Evolutionary conservation across 306 rosid genomes (phyloP).

Genomic region (Crotalaria pallida): DNA sequence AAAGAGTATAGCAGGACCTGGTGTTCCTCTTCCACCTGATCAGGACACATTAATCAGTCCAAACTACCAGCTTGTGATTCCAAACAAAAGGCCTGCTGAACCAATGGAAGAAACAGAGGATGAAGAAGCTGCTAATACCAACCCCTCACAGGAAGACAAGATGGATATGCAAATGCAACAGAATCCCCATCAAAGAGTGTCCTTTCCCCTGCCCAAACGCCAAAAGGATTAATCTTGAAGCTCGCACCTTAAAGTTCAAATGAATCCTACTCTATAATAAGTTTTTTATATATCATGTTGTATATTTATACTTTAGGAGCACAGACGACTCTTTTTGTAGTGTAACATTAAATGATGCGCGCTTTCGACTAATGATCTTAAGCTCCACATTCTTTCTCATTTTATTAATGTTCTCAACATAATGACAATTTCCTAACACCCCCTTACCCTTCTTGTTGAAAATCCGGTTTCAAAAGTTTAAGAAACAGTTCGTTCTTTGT

Average conservation of each 20-base stretch:
- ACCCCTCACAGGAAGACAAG: slow-evolving; percentile 53
- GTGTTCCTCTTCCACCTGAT: slow-evolving; percentile 69
- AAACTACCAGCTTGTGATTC: slow-evolving; percentile 71
- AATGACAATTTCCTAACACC: no score
- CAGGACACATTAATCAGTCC: slow-evolving; percentile 75
- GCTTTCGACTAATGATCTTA: no score
- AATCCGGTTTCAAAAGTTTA: no score
- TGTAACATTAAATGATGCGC: neutral
- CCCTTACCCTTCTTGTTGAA: no score
- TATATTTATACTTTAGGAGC: neutral
- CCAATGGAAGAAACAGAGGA: slow-evolving; percentile 70
- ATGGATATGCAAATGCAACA: slow-evolving; percentile 45
- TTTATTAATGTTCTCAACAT: no score
- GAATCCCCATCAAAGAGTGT: slow-evolving; percentile 63
- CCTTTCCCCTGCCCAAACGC: slow-evolving; percentile 69
- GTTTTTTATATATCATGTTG: neutral
- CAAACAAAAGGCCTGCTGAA: slow-evolving; percentile 60
- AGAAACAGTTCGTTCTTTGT: no score
- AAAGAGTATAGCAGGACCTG: slow-evolving; percentile 60
- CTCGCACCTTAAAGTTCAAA: neutral
- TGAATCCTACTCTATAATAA: neutral
- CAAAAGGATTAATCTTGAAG: slow-evolving; percentile 22
- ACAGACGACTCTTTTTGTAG: neutral
- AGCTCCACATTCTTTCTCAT: no score
- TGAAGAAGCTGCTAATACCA: slow-evolving; percentile 49